These are phyloP conservation scores for Talaromyces sp. DNA, from an alignment of 2,329 filamentous ascomycete genomes.

Conservation along the genomic window DNA sequence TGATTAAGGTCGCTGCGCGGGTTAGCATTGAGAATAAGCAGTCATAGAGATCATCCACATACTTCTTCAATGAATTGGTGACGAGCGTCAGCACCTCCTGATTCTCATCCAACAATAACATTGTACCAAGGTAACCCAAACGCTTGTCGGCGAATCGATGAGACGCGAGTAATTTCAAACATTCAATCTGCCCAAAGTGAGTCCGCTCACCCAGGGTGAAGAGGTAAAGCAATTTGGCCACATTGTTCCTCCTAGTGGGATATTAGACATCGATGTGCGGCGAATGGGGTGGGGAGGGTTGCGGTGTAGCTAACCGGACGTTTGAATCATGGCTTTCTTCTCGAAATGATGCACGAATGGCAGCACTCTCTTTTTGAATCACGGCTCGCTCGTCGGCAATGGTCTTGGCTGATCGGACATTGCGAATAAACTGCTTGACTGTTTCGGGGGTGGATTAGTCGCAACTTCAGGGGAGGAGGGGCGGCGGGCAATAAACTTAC, in stretches of 20 bases:
- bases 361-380: slow-evolving; percentile 97
- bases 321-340: slow-evolving; percentile 94
- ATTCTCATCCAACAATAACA: slow-evolving; percentile 94
- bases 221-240: slow-evolving; percentile 95
- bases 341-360: slow-evolving; percentile 94
- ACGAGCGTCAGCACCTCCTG: slow-evolving; percentile 97
- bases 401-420: slow-evolving; percentile 96
- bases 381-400: slow-evolving; percentile 98
- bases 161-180: slow-evolving; percentile 92
- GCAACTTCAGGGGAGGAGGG: slow-evolving; percentile 30
- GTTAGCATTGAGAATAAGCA: slow-evolving; percentile 36
- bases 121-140: slow-evolving; percentile 91
- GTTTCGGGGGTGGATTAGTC: slow-evolving; percentile 19
- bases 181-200: slow-evolving; percentile 99
- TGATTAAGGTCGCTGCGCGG: slow-evolving; percentile 81
- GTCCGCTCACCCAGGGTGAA: slow-evolving; percentile 97
- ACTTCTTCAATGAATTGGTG: slow-evolving; percentile 98
- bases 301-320: slow-evolving; percentile 67
- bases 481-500: slow-evolving; percentile 45
- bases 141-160: slow-evolving; percentile 98
- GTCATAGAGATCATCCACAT: slow-evolving; percentile 34
- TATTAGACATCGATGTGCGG: slow-evolving; percentile 25
- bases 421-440: slow-evolving; percentile 99
- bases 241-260: slow-evolving; percentile 83
- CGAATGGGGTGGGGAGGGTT: slow-evolving; percentile 4